phyloP scores from a whole-genome alignment of 768 basidiomycete species.

The Pulveroboletus sp. region DNA sequence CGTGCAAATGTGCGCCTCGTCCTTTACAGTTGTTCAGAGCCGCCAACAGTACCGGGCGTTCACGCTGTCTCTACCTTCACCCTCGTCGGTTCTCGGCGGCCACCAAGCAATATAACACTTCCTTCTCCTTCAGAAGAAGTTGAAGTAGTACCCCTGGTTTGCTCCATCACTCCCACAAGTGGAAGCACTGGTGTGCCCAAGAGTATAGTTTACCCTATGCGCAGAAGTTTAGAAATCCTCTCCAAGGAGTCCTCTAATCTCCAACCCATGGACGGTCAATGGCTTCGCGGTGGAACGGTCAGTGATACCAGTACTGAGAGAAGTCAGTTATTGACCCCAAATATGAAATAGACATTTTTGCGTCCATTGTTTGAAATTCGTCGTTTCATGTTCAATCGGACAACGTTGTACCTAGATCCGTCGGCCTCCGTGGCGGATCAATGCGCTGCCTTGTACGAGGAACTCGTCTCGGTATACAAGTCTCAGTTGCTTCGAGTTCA shows the following conservation, averaged over 20 bases:
- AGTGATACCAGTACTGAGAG: not conserved
- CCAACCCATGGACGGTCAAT: conserved; percentile 28
- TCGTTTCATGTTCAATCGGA: conserved; percentile 33
- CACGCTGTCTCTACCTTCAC: conserved; percentile 16
- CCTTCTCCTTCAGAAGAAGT: conserved; percentile 21
- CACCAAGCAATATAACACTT: conserved; percentile 7
- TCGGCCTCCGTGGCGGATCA: conserved; percentile 27
- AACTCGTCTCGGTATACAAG: conserved; percentile 21
- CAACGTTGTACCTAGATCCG: conserved; percentile 28
- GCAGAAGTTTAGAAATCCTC: conserved; percentile 21
- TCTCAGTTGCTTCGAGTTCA: conserved; percentile 26
- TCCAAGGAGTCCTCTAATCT: conserved; percentile 28
- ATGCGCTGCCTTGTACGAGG: conserved; percentile 22
- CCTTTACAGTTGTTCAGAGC: conserved; percentile 18
- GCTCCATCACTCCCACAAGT: conserved; percentile 27
- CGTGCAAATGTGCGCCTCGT: conserved; percentile 22
- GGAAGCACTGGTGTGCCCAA: conserved; percentile 32
- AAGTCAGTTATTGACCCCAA: not conserved
- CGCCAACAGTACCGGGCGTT: conserved; percentile 8
- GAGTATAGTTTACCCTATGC: conserved; percentile 32
- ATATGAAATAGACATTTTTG: conserved; percentile 22
- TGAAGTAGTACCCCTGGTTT: conserved; percentile 21
- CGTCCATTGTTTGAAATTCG: conserved; percentile 31
- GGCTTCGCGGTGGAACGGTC: conserved; percentile 33
- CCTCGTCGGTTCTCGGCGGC: conserved; percentile 8